These are phyloP conservation scores for Liriodendron chinense DNA, from an alignment of 164 flowering plant species.

Conservation along the genomic window DNA sequence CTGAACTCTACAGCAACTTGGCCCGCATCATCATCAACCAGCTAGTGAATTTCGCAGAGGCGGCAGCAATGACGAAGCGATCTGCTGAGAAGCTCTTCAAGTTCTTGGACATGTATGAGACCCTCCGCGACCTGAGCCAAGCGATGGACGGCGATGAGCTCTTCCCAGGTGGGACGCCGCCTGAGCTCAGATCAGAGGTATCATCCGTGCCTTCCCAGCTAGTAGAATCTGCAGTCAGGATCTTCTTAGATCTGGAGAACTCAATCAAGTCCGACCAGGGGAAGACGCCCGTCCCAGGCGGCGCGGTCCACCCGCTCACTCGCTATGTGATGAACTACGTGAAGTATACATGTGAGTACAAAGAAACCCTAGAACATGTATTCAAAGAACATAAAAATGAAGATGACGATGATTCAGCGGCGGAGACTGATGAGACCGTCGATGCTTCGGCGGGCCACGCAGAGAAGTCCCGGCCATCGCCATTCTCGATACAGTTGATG, in stretches of 20 bases:
- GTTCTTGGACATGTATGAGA: conserved; percentile 72
- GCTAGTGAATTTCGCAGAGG: conserved; percentile 68
- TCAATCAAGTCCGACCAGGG: conserved; percentile 59
- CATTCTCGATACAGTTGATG: conserved; percentile 46
- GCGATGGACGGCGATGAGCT: conserved; percentile 15
- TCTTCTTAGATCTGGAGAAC: conserved; percentile 70
- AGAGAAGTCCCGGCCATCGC: conserved; percentile 20
- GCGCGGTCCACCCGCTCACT: conserved; percentile 85
- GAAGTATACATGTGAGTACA: conserved; percentile 65
- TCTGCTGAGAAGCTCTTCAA: conserved; percentile 78
- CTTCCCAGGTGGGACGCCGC: conserved; percentile 19
- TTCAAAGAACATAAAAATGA: conserved; percentile 34
- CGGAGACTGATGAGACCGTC: not conserved
- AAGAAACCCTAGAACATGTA: conserved; percentile 58
- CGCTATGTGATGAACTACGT: conserved; percentile 82
- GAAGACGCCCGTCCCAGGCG: conserved; percentile 72
- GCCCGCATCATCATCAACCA: conserved; percentile 29
- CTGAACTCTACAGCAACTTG: conserved; percentile 32
- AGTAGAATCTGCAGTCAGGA: conserved; percentile 53
- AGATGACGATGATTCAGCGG: conserved; percentile 9
- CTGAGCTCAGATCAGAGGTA: conserved; percentile 45
- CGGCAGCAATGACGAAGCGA: conserved; percentile 55
- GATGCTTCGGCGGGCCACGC: not conserved
- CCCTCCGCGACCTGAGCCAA: conserved; percentile 41
- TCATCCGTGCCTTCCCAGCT: conserved; percentile 30